Evolutionary conservation across 2,329 filamentous ascomycete species (phyloP), one percentile per base, ranked within the genome.

Genomic region (Cylindrodendrum hubeiense): DNA sequence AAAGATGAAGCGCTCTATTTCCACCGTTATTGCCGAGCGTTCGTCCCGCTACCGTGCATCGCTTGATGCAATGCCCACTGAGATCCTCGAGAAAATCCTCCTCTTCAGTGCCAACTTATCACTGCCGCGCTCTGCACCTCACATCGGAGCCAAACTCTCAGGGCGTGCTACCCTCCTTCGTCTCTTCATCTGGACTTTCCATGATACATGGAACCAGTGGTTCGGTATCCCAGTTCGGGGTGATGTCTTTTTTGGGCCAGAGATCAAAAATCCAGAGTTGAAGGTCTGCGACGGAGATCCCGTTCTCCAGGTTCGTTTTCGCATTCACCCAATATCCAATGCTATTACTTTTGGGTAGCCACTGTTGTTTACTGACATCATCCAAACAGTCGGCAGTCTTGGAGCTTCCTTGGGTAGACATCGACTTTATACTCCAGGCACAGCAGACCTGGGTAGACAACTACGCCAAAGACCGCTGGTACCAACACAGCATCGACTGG

Each of bases 1-100:
- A 30, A 78, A 74, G 66, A 71, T 69, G 60, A 77, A 71, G 49
- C 74, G 71, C 24, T 75, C 75, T 0, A 66, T 80, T 9, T 70
- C 72, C 10, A 68, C 71, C n/a, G 75, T 79, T 44, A 67, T 79
- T 21, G 72, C 75, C 22, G 63, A 68, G 9, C 75, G 76, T 46
- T 60, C 72, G 15, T 60, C 67, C 13, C 75, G 74, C 22, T 69
- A 59, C 26, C 74, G 75, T 17, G 56, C 70, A 4, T 72, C 49
- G 12, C 69, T 81, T 22, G 75, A 80, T 53, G 71, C 71, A 30
- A 76, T 89, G 9, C 87, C 87, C 0, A 72, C 82, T 7, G 87
- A 89, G 73, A 78, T 89, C 24, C 79, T 89, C 13, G 85, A 88
- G 71, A 78, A 67, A 33, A 87, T 89, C 51, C 83, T 88, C 59